phyloP scores from a whole-genome alignment of 768 basidiomycete genomes.

The Kwoniella newhampshirensis region DNA sequence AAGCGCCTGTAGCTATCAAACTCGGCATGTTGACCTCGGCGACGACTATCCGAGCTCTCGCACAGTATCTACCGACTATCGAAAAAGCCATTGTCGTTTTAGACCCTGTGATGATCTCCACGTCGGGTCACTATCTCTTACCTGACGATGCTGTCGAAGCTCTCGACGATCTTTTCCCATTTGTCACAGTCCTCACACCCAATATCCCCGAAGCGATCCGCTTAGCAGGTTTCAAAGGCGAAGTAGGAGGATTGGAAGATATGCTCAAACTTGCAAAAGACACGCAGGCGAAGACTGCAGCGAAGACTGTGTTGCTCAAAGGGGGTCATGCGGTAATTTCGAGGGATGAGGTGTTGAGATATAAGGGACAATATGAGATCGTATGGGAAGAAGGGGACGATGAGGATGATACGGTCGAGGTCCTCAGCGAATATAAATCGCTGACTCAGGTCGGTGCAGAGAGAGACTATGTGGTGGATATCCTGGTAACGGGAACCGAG shows the following conservation, averaged over 20 bases:
- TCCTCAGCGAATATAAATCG: slow-evolving; percentile 55
- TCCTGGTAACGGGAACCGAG: slow-evolving; percentile 26
- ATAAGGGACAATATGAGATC: slow-evolving; percentile 50
- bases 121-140: slow-evolving; percentile 78
- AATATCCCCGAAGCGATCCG: slow-evolving; percentile 79
- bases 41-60: slow-evolving; percentile 60
- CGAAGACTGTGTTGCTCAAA: slow-evolving; percentile 70
- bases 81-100: slow-evolving; percentile 66
- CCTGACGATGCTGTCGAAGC: slow-evolving; percentile 65
- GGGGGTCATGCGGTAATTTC: slow-evolving; percentile 71
- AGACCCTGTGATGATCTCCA: slow-evolving; percentile 92
- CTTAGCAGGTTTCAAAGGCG: slow-evolving; percentile 53
- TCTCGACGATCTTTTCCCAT: slow-evolving; percentile 69
- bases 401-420: slow-evolving; percentile 36
- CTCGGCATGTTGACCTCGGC: slow-evolving; percentile 82
- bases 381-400: slow-evolving; percentile 41
- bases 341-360: slow-evolving; percentile 56
- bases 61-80: slow-evolving; percentile 56
- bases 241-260: slow-evolving; percentile 60
- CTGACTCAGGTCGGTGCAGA: slow-evolving; percentile 53
- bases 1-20: slow-evolving; percentile 72
- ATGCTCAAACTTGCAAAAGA: slow-evolving; percentile 49
- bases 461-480: slow-evolving; percentile 48
- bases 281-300: slow-evolving; percentile 58
- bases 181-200: slow-evolving; percentile 74